phyloP scores from a whole-genome alignment of 148 eudicot genomes.

The Silene conica region DNA sequence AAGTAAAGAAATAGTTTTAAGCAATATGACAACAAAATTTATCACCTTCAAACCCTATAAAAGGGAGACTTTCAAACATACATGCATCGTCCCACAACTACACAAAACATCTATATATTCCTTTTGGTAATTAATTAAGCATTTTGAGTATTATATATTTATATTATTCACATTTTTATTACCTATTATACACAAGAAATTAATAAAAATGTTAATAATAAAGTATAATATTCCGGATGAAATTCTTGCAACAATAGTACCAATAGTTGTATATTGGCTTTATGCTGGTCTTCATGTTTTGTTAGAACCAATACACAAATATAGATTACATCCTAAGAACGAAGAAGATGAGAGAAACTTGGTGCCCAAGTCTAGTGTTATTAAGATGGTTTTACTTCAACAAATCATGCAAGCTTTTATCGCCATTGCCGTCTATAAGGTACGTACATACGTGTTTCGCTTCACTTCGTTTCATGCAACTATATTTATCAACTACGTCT shows the following conservation, averaged over 20 bases:
- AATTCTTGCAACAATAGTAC: slow-evolving; percentile 11
- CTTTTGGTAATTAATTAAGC: not conserved
- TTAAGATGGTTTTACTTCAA: slow-evolving; percentile 10
- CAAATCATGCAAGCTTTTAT: slow-evolving; percentile 16
- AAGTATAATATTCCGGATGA: slow-evolving; percentile 1
- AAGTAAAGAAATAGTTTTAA: not conserved
- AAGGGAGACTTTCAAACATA: not conserved
- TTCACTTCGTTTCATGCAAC: no score
- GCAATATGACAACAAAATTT: not conserved
- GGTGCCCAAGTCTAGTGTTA: slow-evolving; percentile 9
- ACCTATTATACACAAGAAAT: no score
- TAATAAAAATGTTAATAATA: not conserved
- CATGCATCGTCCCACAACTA: not conserved
- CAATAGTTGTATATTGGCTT: slow-evolving; percentile 10
- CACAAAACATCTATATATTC: not conserved
- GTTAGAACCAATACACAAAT: slow-evolving; percentile 10
- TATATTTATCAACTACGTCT: no score
- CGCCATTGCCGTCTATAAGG: slow-evolving; percentile 15
- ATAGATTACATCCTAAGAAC: slow-evolving; percentile 6
- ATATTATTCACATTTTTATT: no score
- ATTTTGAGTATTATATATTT: no score
- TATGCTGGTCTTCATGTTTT: slow-evolving; percentile 7
- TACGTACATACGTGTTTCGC: not conserved
- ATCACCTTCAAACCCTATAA: not conserved
- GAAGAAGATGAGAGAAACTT: slow-evolving; percentile 15